Evolutionary conservation across 208 protist genomes (phyloP).

Genomic region (Phytomonas serpens): DNA sequence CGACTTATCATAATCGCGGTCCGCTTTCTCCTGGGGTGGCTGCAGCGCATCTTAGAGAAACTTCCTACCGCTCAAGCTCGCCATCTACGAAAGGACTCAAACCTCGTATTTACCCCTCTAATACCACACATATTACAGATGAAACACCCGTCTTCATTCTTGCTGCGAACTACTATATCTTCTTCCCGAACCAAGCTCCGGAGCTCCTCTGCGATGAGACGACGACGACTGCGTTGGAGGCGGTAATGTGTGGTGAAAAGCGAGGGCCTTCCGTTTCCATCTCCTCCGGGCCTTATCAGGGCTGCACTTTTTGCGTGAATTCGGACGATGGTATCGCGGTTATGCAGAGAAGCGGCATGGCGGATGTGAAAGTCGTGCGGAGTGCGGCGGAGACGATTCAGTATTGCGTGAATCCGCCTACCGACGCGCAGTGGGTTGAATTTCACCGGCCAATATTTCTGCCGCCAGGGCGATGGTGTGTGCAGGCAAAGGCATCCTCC

Average conservation of each 20-base stretch:
- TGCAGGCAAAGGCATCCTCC: conserved; percentile 40
- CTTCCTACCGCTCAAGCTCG: too few relatives aligned
- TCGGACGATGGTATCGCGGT: background rate
- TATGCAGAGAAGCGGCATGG: background rate
- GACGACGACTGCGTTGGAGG: conserved; percentile 23
- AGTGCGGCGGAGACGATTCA: conserved; percentile 19
- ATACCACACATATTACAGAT: conserved; percentile 35
- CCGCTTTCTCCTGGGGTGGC: too few relatives aligned
- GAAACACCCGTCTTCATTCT: conserved; percentile 36
- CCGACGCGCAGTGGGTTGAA: conserved; percentile 43
- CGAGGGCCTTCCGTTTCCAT: conserved; percentile 1
- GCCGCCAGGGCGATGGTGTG: conserved; percentile 69
- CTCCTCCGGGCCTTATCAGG: conserved; percentile 4
- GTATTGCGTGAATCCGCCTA: conserved; percentile 51
- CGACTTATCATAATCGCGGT: too few relatives aligned
- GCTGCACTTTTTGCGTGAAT: conserved; percentile 1
- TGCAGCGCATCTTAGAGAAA: too few relatives aligned
- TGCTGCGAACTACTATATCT: conserved; percentile 30
- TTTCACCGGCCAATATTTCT: conserved; percentile 45
- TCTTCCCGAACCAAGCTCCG: conserved; percentile 10
- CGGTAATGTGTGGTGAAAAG: conserved; percentile 16
- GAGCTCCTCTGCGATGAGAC: conserved; percentile 15
- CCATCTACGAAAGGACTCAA: conserved; percentile 23
- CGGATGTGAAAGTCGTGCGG: conserved; percentile 16
- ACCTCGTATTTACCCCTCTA: conserved; percentile 41